Evolutionary conservation across 495 filamentous ascomycete species (phyloP).

Genomic region (Cercophora samala): DNA sequence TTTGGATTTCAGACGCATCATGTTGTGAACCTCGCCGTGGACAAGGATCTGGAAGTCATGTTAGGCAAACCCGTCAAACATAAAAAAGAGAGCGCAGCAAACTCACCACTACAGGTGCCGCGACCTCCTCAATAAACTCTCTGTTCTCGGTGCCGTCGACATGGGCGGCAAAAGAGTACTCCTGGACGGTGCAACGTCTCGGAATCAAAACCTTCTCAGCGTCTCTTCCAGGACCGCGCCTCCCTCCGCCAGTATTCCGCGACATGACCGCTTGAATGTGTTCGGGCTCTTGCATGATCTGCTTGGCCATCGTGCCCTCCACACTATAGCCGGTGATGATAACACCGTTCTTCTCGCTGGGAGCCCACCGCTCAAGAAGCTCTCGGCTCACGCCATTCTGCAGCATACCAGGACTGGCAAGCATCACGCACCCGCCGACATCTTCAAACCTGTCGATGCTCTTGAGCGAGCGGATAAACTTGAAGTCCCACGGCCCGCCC

Average conservation of each 20-base stretch:
- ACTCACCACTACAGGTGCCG: slow-evolving; percentile 85
- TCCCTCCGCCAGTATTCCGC: slow-evolving; percentile 51
- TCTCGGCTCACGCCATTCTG: slow-evolving; percentile 92
- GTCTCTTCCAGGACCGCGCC: slow-evolving; percentile 56
- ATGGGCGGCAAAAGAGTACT: slow-evolving; percentile 92
- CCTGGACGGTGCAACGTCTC: slow-evolving; percentile 83
- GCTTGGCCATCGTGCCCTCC: slow-evolving; percentile 97
- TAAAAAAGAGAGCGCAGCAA: background rate
- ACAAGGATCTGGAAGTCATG: slow-evolving; percentile 68
- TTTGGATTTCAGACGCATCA: slow-evolving; percentile 94
- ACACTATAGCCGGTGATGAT: slow-evolving; percentile 98
- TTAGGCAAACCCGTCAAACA: slow-evolving; percentile 23
- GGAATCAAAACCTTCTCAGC: slow-evolving; percentile 87
- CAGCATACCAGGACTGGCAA: slow-evolving; percentile 95
- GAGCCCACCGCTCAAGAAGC: slow-evolving; percentile 91
- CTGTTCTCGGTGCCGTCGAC: slow-evolving; percentile 94
- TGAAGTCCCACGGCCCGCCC: slow-evolving; percentile 94
- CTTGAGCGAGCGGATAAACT: slow-evolving; percentile 83
- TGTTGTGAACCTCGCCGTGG: slow-evolving; percentile 94
- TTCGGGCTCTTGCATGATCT: slow-evolving; percentile 88
- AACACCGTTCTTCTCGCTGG: slow-evolving; percentile 89
- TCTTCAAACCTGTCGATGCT: slow-evolving; percentile 94
- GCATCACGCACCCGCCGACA: slow-evolving; percentile 92
- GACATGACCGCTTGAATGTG: slow-evolving; percentile 92
- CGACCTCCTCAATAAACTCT: slow-evolving; percentile 91